Percentiles rank a stretch among this genome's conserved stretches.
Evolutionary conservation across 1,284 basidiomycete species (phyloP).

Genomic region (Pseudozyma sp.): DNA sequence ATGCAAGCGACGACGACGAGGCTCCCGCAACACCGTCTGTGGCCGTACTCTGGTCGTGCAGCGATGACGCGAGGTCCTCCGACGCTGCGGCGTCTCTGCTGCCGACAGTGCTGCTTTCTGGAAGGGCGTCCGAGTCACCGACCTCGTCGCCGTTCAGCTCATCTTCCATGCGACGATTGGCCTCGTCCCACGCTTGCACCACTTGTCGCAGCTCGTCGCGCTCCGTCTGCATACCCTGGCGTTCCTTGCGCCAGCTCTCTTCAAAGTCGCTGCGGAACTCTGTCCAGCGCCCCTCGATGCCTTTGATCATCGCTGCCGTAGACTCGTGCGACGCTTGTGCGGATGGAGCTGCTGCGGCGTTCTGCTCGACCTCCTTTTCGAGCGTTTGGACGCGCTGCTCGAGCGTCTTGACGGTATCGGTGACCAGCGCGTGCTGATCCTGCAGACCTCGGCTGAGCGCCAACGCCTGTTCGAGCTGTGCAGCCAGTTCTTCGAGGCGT

Average conservation of each 20-base stretch:
- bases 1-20: neutral
- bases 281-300: conserved; percentile 82
- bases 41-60: conserved; percentile 6
- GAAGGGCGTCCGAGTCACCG: conserved; percentile 5
- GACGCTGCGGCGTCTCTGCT: neutral
- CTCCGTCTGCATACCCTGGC: conserved; percentile 84
- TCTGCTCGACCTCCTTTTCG: conserved; percentile 68
- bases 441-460: conserved; percentile 80
- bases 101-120: conserved; percentile 7
- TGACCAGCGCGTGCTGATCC: conserved; percentile 81
- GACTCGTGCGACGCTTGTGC: conserved; percentile 20
- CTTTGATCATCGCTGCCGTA: conserved; percentile 46
- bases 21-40: conserved; percentile 7
- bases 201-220: conserved; percentile 80
- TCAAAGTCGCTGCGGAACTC: conserved; percentile 70
- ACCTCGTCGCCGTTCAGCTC: conserved; percentile 30
- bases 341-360: conserved; percentile 15
- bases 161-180: conserved; percentile 71
- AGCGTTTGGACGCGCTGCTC: conserved; percentile 74
- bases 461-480: conserved; percentile 82
- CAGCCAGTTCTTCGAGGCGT: conserved; percentile 79
- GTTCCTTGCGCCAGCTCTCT: conserved; percentile 72
- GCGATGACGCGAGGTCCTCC: conserved; percentile 7
- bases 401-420: conserved; percentile 80
- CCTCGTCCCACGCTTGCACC: conserved; percentile 84